Conservation (phyloP, 306 rosid genomes). For the Pyrus pyrifolia region DNA sequence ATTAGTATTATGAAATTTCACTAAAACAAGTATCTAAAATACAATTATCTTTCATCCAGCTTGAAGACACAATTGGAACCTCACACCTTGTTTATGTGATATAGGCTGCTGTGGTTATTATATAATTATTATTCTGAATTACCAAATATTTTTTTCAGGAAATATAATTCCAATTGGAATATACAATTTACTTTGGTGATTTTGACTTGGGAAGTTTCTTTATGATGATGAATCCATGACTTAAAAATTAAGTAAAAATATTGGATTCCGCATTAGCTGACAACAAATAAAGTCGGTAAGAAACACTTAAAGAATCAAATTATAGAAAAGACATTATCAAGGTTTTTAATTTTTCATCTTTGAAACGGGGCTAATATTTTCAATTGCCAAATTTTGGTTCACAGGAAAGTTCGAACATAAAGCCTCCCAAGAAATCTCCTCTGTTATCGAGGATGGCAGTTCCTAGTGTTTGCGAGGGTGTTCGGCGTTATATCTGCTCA, state of each 20-base stretch:
- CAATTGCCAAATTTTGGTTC: background rate
- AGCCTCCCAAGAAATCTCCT: slow-evolving; percentile 73
- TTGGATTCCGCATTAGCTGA: background rate
- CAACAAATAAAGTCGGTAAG: background rate
- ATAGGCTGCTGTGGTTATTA: background rate
- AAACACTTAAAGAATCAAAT: too few relatives aligned
- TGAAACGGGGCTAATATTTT: too few relatives aligned
- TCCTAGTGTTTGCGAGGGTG: slow-evolving; percentile 59
- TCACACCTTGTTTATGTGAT: background rate
- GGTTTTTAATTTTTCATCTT: too few relatives aligned
- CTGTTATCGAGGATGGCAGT: slow-evolving; percentile 53
- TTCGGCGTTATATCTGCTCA: slow-evolving; percentile 61
- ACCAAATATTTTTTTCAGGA: background rate
- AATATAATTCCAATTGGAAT: background rate
- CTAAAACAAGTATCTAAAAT: background rate
- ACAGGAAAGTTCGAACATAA: slow-evolving; percentile 64
- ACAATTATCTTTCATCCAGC: background rate
- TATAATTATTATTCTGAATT: background rate
- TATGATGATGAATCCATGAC: background rate
- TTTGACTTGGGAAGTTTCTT: slow-evolving; percentile 21
- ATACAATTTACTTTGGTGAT: background rate
- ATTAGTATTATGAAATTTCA: background rate
- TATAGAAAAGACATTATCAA: too few relatives aligned
- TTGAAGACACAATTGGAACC: background rate
- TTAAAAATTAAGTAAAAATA: background rate